Percentiles rank a stretch among this genome's conserved stretches.
Conservation (phyloP, 345 rosid species). For the Xanthoceras sorbifolium region DNA sequence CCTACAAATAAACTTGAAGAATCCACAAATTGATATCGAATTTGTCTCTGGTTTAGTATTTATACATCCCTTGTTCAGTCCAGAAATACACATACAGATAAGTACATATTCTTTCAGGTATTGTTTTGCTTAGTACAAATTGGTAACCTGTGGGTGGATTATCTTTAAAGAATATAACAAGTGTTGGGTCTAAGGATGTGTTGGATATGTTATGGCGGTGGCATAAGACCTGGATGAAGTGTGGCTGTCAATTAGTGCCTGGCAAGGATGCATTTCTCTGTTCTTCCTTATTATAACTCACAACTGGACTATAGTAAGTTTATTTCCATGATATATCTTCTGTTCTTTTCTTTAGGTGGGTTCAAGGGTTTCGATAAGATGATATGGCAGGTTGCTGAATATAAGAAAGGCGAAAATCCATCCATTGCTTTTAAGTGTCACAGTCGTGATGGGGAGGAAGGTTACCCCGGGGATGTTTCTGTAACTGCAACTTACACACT, state of each 20-base stretch:
- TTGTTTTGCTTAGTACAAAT: background rate
- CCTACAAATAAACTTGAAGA: background rate
- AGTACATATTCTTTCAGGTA: background rate
- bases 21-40: background rate
- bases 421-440: constrained; percentile 73
- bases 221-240: background rate
- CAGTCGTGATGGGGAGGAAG: constrained; percentile 87
- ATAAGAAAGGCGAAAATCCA: constrained; percentile 63
- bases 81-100: background rate
- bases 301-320: background rate
- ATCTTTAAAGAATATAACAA: constrained; percentile 2
- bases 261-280: constrained; percentile 3
- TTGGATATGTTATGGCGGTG: constrained; percentile 22
- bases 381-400: constrained; percentile 72
- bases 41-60: background rate
- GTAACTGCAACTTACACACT: constrained; percentile 78
- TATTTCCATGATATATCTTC: background rate
- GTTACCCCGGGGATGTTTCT: constrained; percentile 84
- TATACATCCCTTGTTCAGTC: background rate
- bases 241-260: background rate
- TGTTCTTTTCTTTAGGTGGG: constrained; percentile 59
- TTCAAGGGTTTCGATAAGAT: constrained; percentile 80
- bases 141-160: background rate
- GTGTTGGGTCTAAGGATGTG: constrained; percentile 13
- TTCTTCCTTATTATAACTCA: background rate